Conservation (phyloP, 129 eudicot genomes). For the Chrysanthemum makinoi region DNA sequence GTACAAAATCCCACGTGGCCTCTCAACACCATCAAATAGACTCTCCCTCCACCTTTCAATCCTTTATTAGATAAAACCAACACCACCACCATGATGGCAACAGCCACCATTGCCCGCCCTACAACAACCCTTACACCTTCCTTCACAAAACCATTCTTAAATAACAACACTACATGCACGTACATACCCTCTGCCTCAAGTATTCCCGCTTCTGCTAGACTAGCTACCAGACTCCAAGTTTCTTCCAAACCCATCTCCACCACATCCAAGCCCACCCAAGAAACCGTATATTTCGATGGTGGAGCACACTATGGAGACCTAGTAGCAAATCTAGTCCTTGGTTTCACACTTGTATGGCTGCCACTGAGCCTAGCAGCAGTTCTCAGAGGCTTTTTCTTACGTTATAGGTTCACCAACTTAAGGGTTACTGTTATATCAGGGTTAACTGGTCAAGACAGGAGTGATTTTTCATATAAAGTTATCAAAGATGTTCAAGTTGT, state of each 20-base stretch:
- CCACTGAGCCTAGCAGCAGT: constrained; percentile 94
- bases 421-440: constrained; percentile 95
- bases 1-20: constrained; percentile 27
- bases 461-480: constrained; percentile 81
- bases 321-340: constrained; percentile 74
- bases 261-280: constrained; percentile 55
- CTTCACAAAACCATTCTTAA: constrained; percentile 29
- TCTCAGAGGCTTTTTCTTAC: constrained; percentile 72
- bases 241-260: constrained; percentile 58
- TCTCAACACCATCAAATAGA: constrained; percentile 10
- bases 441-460: constrained; percentile 85
- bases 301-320: constrained; percentile 98
- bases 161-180: not conserved
- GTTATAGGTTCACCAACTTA: constrained; percentile 80
- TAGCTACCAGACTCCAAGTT: constrained; percentile 48
- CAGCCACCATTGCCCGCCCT: constrained; percentile 35
- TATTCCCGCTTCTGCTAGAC: constrained; percentile 13
- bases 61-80: constrained; percentile 31
- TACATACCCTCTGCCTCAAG: not conserved
- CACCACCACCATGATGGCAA: constrained; percentile 40
- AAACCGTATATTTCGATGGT: constrained; percentile 86
- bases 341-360: constrained; percentile 92
- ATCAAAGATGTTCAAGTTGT: constrained; percentile 92
- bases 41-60: constrained; percentile 16
- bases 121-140: constrained; percentile 25